Conservation (phyloP, 805 yeast genomes). For the Candida dendrica region DNA sequence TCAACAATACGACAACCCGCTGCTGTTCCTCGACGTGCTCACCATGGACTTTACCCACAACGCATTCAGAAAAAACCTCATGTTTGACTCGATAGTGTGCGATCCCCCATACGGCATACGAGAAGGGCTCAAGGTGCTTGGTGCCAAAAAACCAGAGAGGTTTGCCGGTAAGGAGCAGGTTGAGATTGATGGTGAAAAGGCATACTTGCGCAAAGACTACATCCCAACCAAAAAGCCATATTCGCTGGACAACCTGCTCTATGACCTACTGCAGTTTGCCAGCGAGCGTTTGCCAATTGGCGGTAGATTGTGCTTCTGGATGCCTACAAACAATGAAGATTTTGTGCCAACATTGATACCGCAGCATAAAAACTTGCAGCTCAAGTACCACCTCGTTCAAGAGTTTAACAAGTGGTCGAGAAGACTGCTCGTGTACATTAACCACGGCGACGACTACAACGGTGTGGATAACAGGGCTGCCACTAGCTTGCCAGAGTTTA, state of each 20-base stretch:
- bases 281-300: conserved; percentile 61
- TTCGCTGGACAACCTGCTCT: conserved; percentile 66
- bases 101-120: conserved; percentile 98
- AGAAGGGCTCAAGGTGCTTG: conserved; percentile 90
- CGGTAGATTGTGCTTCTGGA: conserved; percentile 91
- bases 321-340: conserved; percentile 94
- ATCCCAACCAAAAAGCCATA: conserved; percentile 92
- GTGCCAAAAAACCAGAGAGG: conserved; percentile 64
- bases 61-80: conserved; percentile 57
- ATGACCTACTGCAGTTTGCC: conserved; percentile 71
- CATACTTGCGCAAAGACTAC: conserved; percentile 72
- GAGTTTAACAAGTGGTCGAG: conserved; percentile 92
- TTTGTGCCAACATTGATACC: conserved; percentile 66
- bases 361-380: conserved; percentile 63
- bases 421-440: conserved; percentile 72
- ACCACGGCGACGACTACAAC: conserved; percentile 47
- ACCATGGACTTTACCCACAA: conserved; percentile 95
- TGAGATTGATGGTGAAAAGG: conserved; percentile 72
- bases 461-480: conserved; percentile 37
- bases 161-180: conserved; percentile 67
- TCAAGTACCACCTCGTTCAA: conserved; percentile 73
- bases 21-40: conserved; percentile 61
- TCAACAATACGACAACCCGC: conserved; percentile 56
- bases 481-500: conserved; percentile 19
- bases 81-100: conserved; percentile 76